Percentiles rank a stretch among this genome's conserved stretches.
phyloP scores from a whole-genome alignment of 805 yeast genomes.

The Wickerhamiella slavikovae region DNA sequence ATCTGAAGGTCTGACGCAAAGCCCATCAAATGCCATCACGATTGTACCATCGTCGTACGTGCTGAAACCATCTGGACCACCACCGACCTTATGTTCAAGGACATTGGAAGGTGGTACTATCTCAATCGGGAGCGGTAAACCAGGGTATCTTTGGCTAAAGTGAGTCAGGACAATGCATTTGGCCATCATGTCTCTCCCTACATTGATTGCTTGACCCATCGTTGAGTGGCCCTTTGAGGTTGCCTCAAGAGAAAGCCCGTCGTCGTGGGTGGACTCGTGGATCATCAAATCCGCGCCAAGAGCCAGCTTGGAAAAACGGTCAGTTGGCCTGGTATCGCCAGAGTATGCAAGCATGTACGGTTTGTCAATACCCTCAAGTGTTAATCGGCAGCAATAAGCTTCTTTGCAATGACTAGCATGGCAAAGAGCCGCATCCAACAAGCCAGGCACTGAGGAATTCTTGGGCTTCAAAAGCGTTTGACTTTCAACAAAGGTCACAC shows the following conservation, averaged over 20 bases:
- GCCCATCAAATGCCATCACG: conserved; percentile 44
- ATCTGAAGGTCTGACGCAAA: conserved; percentile 29
- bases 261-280: conserved; percentile 87
- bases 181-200: conserved; percentile 54
- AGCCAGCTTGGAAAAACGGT: conserved; percentile 46
- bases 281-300: conserved; percentile 46
- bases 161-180: conserved; percentile 62
- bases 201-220: conserved; percentile 60
- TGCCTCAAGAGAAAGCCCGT: conserved; percentile 61
- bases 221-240: conserved; percentile 70
- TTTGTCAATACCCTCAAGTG: conserved; percentile 32
- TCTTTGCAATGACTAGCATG: conserved; percentile 70
- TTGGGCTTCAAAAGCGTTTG: conserved; percentile 31
- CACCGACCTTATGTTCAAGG: too few species aligned
- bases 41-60: conserved; percentile 13
- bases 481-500: conserved; percentile 35
- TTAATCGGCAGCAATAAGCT: conserved; percentile 68
- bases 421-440: conserved; percentile 24
- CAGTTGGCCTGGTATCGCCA: conserved; percentile 85
- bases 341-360: conserved; percentile 64
- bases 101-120: too few species aligned
- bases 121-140: conserved; percentile 28
- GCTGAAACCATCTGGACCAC: too few species aligned
- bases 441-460: conserved; percentile 7
- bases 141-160: conserved; percentile 76